Percentiles rank a stretch among this genome's conserved stretches.
Evolutionary conservation across 2,329 filamentous ascomycete genomes (phyloP).

Genomic region (Claviceps purpurea): DNA sequence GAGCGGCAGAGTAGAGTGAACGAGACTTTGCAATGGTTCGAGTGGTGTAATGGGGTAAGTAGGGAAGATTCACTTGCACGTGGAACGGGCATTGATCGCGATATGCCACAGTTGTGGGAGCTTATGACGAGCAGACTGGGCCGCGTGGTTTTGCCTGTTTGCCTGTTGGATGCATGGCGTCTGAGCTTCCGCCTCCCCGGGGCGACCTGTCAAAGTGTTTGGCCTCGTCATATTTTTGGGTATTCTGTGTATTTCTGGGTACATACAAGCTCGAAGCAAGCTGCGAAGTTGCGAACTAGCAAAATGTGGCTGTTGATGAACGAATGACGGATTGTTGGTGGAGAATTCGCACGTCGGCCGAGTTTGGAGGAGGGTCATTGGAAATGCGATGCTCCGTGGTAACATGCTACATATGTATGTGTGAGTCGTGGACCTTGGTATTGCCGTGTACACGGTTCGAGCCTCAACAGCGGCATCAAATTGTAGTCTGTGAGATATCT

Average conservation of each 20-base stretch:
- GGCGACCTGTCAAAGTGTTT: not conserved
- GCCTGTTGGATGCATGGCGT: not conserved
- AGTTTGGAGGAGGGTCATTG: not conserved
- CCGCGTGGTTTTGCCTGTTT: not conserved
- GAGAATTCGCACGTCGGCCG: not conserved
- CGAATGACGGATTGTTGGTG: not conserved
- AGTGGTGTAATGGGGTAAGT: not conserved
- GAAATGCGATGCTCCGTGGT: not conserved
- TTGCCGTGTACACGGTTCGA: not conserved
- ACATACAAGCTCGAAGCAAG: not conserved
- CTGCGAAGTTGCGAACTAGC: not conserved
- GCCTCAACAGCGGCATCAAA: not conserved
- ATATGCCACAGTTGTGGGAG: not conserved
- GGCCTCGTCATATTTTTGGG: too few species aligned
- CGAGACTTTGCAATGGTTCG: not conserved
- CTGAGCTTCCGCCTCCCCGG: not conserved
- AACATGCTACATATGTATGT: not conserved
- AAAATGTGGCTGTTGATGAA: not conserved
- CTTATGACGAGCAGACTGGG: constrained; percentile 1
- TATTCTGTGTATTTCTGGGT: too few species aligned
- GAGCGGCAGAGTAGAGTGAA: not conserved
- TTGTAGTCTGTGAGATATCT: too few species aligned
- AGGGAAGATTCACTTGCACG: not conserved
- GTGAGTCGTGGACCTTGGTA: too few species aligned
- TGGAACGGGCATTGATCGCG: not conserved